Percentiles rank a stretch among this genome's conserved stretches.
These are phyloP conservation scores for Hortiboletus flavorubellus DNA, from an alignment of 768 basidiomycete species.

Conservation along the genomic window DNA sequence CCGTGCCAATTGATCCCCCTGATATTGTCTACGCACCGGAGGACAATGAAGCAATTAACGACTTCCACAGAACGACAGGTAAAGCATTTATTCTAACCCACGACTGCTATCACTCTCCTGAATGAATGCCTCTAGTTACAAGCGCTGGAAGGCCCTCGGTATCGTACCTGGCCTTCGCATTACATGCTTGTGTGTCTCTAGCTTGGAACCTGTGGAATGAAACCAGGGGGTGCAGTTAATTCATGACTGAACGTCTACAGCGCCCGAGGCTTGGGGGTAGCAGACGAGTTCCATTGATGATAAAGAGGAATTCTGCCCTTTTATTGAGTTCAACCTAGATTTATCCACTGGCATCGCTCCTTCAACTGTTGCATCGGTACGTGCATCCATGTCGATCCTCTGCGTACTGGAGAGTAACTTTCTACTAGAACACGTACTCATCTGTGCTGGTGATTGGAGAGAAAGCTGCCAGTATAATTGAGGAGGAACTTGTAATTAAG, in stretches of 20 bases:
- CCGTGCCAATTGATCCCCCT: slow-evolving; percentile 1
- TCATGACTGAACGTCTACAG: slow-evolving; percentile 61
- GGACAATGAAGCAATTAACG: slow-evolving; percentile 33
- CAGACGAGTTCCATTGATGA: slow-evolving; percentile 33
- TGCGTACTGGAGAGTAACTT: neutral
- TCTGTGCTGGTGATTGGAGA: slow-evolving; percentile 27
- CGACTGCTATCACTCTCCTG: neutral
- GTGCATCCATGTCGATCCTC: neutral
- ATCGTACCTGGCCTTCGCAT: neutral
- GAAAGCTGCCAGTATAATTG: slow-evolving; percentile 22
- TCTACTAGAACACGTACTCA: slow-evolving; percentile 21
- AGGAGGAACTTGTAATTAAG: slow-evolving; percentile 20
- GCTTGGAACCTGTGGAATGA: slow-evolving; percentile 70
- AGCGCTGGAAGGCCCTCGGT: slow-evolving; percentile 35
- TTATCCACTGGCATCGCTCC: slow-evolving; percentile 35
- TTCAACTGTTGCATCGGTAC: slow-evolving; percentile 35
- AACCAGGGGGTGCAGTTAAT: slow-evolving; percentile 64
- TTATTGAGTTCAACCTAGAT: slow-evolving; percentile 20
- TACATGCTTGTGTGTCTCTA: slow-evolving; percentile 15
- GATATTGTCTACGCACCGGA: slow-evolving; percentile 32
- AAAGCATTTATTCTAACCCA: neutral
- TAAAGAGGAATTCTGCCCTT: neutral
- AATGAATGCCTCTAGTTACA: slow-evolving; percentile 15
- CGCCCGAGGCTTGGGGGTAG: slow-evolving; percentile 54
- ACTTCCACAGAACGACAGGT: slow-evolving; percentile 24